Conservation (phyloP, 345 rosid species). For the Boechera retrofracta region DNA sequence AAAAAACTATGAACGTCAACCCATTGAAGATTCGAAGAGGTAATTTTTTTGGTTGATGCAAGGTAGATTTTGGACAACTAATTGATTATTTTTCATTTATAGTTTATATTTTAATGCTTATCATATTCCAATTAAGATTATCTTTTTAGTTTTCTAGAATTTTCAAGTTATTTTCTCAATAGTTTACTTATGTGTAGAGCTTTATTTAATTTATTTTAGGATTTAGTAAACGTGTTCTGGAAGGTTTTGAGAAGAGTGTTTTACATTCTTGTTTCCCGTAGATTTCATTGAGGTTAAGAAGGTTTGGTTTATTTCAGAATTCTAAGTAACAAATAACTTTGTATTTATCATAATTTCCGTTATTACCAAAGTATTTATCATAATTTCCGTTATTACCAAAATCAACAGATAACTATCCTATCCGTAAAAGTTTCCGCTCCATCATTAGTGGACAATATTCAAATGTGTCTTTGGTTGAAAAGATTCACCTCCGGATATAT, state of each 20-base stretch:
- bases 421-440: neutral
- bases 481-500: too few relatives aligned
- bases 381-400: too few relatives aligned
- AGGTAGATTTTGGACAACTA: too few relatives aligned
- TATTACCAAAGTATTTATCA: neutral
- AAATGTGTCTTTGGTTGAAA: neutral
- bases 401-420: neutral
- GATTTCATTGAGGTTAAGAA: neutral
- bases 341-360: neutral
- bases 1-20: neutral
- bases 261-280: too few relatives aligned
- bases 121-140: too few relatives aligned
- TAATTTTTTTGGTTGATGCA: neutral
- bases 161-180: too few relatives aligned
- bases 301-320: too few relatives aligned
- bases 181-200: too few relatives aligned
- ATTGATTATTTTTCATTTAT: too few relatives aligned
- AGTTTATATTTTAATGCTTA: too few relatives aligned
- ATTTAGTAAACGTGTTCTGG: neutral
- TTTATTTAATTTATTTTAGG: too few relatives aligned
- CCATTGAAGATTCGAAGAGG: neutral
- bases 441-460: neutral
- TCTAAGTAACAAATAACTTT: neutral
- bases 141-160: too few relatives aligned
- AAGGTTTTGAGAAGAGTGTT: neutral